Evolutionary conservation across 1,139 yeast genomes (phyloP), one percentile per base, ranked within the genome.

Genomic region (Ashbya aceris): DNA sequence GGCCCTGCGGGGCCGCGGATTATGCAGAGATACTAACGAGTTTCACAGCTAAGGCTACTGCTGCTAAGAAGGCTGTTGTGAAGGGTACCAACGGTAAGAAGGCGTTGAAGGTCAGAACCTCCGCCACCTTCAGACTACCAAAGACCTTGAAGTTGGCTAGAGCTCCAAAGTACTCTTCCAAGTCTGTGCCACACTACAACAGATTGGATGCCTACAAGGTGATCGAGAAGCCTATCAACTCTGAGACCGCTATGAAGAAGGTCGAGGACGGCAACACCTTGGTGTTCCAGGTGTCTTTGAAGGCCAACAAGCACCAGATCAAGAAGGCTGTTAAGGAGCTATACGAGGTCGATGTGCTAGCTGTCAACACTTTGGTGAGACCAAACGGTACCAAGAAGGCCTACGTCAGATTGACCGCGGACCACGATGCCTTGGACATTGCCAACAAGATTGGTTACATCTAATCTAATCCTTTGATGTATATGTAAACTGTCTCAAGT

Each of bases 321-420:
- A 89, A 89, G 81, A 76, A 82, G 68, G 98, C 99, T 61, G 94
- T 91, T 65, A 89, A 91, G 83, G 95, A 87, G 76, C 81, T 91
- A 69, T 91, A 91, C 81, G 89, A 85, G 68, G 96, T 91, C 65
- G 97, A 91, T 62, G 93, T 84, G 61, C 76, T 74, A 66, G 79
- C 85, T 74, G 89, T 91, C 67, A 86, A 91, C 91, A 91, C 97
- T 64, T 79, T 89, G 73, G 74, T 91, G 67, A 85, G 95, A 77
- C 96, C 98, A 70, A 89, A 91, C 73, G 98, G 98, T 74, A 84
- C 96, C 77, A 91, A 91, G 86, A 93, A 93, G 83, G 99, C 99
- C 68, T 91, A 83, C 79, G 91, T 91, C 71, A 87, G 95, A 78
- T 84, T 91, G 71, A 87, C 97, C 67, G 93, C 96, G 70, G 98